A percentile compares a stretch with the other conserved stretches of the same genome.
Evolutionary conservation across 2,329 filamentous ascomycete genomes (phyloP).

Genomic region (Aureobasidium lini): DNA sequence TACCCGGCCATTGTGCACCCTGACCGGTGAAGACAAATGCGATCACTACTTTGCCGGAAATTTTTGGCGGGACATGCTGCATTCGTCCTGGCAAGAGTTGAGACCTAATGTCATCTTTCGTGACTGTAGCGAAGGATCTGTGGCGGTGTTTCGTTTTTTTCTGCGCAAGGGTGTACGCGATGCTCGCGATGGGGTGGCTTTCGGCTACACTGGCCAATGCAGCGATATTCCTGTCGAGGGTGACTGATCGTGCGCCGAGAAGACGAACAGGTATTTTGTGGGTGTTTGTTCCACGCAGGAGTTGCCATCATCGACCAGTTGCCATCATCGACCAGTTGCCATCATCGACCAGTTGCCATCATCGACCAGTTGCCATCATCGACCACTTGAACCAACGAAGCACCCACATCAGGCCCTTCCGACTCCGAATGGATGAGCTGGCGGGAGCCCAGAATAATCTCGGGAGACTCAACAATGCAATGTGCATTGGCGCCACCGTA

Average conservation of each 20-base stretch:
- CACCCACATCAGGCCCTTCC: too few species aligned
- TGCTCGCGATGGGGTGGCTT: neutral
- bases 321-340: too few species aligned
- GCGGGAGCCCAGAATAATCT: neutral
- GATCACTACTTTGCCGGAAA: neutral
- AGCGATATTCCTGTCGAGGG: neutral
- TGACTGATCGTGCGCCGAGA: neutral
- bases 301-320: too few species aligned
- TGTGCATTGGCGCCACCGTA: constrained; percentile 24
- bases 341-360: too few species aligned
- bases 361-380: too few species aligned
- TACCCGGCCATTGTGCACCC: constrained; percentile 27
- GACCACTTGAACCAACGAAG: too few species aligned
- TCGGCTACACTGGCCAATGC: neutral
- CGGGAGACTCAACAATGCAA: constrained; percentile 5
- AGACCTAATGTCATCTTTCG: neutral
- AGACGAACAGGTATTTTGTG: neutral
- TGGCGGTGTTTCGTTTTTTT: neutral
- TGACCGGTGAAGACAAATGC: constrained; percentile 29
- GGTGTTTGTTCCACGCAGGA: neutral
- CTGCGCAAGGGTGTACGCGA: neutral
- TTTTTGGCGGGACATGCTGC: neutral
- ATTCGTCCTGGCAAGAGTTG: neutral
- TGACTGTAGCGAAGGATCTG: neutral
- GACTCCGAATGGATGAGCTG: neutral